A percentile compares a stretch with the other conserved stretches of the same genome.
Conservation (phyloP, 331 rosid genomes). For the Telfairia occidentalis region DNA sequence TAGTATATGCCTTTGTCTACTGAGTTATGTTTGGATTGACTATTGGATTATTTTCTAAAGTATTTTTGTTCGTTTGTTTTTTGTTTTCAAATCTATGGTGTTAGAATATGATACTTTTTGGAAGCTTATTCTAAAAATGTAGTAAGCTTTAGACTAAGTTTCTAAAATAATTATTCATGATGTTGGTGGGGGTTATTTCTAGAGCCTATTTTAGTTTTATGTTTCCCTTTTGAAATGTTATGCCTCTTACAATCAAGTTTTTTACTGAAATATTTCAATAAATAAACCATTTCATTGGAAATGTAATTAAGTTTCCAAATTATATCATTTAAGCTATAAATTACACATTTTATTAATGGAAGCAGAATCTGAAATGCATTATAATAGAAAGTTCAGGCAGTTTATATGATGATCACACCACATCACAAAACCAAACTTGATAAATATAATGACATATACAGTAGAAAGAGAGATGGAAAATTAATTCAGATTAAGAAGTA, state of each 20-base stretch:
- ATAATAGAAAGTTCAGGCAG: background rate
- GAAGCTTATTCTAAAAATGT: no score
- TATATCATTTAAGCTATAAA: no score
- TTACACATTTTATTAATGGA: background rate
- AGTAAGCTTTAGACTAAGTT: no score
- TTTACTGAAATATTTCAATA: no score
- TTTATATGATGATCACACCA: background rate
- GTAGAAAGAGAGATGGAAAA: background rate
- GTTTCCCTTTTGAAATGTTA: no score
- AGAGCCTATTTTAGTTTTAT: no score
- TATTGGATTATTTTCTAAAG: background rate
- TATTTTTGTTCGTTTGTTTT: background rate
- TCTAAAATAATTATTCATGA: no score
- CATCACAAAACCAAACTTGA: background rate
- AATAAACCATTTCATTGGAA: background rate
- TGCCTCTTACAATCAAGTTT: no score
- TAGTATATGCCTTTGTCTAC: no score
- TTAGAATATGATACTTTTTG: no score
- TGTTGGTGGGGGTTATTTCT: no score
- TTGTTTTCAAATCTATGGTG: background rate
- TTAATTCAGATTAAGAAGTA: slow-evolving; percentile 6
- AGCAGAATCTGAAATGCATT: background rate
- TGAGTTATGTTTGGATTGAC: no score
- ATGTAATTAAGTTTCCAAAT: background rate
- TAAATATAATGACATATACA: background rate